Evolutionary conservation across 352 stramenopile genomes (phyloP).

Genomic region (Albugo laibachii): DNA sequence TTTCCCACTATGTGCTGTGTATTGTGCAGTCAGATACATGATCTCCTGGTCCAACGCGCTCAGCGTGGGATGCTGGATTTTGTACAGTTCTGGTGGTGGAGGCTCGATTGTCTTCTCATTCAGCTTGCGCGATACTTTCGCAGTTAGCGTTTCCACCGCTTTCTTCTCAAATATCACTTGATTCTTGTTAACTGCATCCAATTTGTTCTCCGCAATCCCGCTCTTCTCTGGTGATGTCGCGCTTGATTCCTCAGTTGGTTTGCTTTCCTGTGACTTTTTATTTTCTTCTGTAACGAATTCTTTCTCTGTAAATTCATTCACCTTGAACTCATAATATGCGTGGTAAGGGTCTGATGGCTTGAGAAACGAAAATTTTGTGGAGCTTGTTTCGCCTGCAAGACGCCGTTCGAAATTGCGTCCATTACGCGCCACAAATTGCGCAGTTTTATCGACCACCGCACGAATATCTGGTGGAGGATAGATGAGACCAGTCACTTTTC

Average conservation of each 20-base stretch:
- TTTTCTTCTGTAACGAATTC: too few species aligned
- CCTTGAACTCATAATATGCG: conserved; percentile 96
- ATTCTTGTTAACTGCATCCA: conserved; percentile 8
- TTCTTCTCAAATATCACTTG: conserved; percentile 72
- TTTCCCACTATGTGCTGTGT: conserved; percentile 88
- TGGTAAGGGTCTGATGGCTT: conserved; percentile 89
- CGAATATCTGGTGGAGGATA: conserved; percentile 94
- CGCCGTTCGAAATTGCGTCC: conserved; percentile 93
- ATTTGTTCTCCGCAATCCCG: conserved; percentile 10
- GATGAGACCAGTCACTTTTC: conserved; percentile 84
- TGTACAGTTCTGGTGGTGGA: conserved; percentile 50
- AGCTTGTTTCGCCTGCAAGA: conserved; percentile 91
- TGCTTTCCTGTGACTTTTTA: not conserved
- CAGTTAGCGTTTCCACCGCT: conserved; percentile 56
- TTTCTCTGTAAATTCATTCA: conserved; percentile 63
- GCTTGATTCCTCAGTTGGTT: conserved; percentile 3
- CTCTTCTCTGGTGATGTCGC: conserved; percentile 7
- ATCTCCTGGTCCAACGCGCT: conserved; percentile 90
- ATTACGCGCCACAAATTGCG: conserved; percentile 96
- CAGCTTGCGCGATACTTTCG: conserved; percentile 81
- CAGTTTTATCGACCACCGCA: conserved; percentile 96
- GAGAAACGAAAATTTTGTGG: conserved; percentile 96
- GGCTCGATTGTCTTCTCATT: conserved; percentile 69
- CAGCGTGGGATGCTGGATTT: conserved; percentile 79
- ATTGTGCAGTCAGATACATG: conserved; percentile 97